Evolutionary conservation across 352 stramenopile species (phyloP).

Genomic region (Globisporangium uncinulatum): DNA sequence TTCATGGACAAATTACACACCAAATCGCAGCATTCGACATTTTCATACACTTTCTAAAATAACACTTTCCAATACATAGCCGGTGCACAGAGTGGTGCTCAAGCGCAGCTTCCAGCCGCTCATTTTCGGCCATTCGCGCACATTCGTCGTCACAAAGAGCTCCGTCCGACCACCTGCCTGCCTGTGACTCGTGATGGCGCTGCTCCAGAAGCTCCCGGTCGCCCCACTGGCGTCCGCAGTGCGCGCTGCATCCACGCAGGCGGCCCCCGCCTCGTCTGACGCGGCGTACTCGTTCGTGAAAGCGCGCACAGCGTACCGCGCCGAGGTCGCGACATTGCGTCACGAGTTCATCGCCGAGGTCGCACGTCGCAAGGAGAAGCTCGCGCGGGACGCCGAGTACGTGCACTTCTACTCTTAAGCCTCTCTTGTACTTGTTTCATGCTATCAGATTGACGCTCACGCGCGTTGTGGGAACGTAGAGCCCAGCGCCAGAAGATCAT

Average conservation of each 20-base stretch:
- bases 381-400: slow-evolving; percentile 80
- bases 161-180: not conserved
- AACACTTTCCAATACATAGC: no score
- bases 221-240: not conserved
- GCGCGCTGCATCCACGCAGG: slow-evolving; percentile 8
- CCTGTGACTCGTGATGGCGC: slow-evolving; percentile 14
- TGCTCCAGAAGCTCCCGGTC: slow-evolving; percentile 13
- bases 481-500: slow-evolving; percentile 77
- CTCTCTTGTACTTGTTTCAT: not conserved
- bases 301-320: slow-evolving; percentile 56
- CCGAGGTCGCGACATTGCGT: slow-evolving; percentile 60
- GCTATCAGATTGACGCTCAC: no score
- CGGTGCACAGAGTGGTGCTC: no score
- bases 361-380: slow-evolving; percentile 63
- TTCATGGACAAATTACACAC: no score
- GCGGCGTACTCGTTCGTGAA: slow-evolving; percentile 74
- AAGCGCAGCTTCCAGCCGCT: not conserved
- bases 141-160: not conserved
- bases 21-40: no score
- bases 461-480: slow-evolving; percentile 18
- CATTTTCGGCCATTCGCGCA: not conserved
- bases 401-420: slow-evolving; percentile 17
- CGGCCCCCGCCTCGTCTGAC: slow-evolving; percentile 11
- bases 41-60: no score
- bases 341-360: slow-evolving; percentile 76